A percentile compares a stretch with the other conserved stretches of the same genome.
Evolutionary conservation across 176 grass and related monocot genomes (phyloP).

Genomic region (Rhynchospora breviuscula): DNA sequence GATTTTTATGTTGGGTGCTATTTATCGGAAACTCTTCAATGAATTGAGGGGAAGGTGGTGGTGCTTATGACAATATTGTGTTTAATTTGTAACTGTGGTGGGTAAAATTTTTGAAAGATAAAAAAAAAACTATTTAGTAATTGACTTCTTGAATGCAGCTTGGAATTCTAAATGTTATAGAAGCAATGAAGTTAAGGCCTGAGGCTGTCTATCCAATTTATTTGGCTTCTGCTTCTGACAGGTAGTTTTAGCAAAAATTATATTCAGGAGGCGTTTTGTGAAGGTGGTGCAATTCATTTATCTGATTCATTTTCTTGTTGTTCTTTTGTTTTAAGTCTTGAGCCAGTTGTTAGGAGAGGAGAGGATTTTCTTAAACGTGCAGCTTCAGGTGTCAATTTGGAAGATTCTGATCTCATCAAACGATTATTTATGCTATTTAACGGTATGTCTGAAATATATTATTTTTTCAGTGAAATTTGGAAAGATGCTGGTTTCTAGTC

Average conservation of each 20-base stretch:
- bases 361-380: slow-evolving; percentile 70
- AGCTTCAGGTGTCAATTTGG: slow-evolving; percentile 67
- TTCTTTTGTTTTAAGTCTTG: slow-evolving; percentile 57
- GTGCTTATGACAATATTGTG: neutral
- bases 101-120: neutral
- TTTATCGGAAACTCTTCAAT: too few species aligned
- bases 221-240: slow-evolving; percentile 70
- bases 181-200: slow-evolving; percentile 73
- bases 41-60: neutral
- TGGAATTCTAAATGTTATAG: slow-evolving; percentile 83
- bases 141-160: slow-evolving; percentile 40
- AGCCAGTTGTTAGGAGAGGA: slow-evolving; percentile 82
- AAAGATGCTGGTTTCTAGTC: neutral
- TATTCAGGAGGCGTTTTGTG: neutral
- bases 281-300: neutral
- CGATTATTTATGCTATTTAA: slow-evolving; percentile 73
- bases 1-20: neutral
- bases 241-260: slow-evolving; percentile 43
- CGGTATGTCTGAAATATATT: slow-evolving; percentile 42
- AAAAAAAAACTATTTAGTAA: slow-evolving; percentile 8
- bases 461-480: neutral
- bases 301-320: slow-evolving; percentile 23
- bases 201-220: slow-evolving; percentile 80
- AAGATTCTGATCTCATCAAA: slow-evolving; percentile 66
- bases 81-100: neutral